Evolutionary conservation across 306 rosid genomes (phyloP).

Genomic region (Dryas alaskensis): DNA sequence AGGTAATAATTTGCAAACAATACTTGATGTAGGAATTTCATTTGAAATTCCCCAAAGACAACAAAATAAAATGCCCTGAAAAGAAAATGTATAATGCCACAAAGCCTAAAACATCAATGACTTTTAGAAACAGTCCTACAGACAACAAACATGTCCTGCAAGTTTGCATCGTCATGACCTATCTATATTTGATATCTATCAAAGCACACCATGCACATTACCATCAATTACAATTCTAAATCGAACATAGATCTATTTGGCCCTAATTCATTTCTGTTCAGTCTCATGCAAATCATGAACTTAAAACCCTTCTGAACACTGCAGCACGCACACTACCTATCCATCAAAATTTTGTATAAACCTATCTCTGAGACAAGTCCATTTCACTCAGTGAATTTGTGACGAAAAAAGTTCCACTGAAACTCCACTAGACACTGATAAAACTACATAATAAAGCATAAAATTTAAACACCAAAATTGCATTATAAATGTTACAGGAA

Average conservation of each 20-base stretch:
- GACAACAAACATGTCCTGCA: not conserved
- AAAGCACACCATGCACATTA: not conserved
- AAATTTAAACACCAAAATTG: not conserved
- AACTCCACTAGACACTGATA: not conserved
- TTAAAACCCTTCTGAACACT: not conserved
- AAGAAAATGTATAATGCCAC: not conserved
- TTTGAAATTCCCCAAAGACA: not conserved
- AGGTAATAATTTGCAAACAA: slow-evolving; percentile 6
- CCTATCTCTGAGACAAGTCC: not conserved
- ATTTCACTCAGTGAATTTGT: not conserved
- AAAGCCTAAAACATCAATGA: not conserved
- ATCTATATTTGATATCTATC: not conserved
- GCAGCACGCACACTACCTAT: not conserved
- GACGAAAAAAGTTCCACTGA: not conserved
- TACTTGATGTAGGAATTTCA: not conserved
- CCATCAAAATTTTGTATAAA: not conserved
- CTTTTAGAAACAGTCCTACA: not conserved
- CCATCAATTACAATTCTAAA: not conserved
- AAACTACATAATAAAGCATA: too few relatives aligned
- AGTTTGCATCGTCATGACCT: not conserved
- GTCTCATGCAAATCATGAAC: not conserved
- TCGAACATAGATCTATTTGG: not conserved
- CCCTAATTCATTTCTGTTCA: not conserved
- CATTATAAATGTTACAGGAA: not conserved
- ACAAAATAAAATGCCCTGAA: not conserved